Conservation (phyloP, 768 basidiomycete genomes). For the Amyloporia xantha region DNA sequence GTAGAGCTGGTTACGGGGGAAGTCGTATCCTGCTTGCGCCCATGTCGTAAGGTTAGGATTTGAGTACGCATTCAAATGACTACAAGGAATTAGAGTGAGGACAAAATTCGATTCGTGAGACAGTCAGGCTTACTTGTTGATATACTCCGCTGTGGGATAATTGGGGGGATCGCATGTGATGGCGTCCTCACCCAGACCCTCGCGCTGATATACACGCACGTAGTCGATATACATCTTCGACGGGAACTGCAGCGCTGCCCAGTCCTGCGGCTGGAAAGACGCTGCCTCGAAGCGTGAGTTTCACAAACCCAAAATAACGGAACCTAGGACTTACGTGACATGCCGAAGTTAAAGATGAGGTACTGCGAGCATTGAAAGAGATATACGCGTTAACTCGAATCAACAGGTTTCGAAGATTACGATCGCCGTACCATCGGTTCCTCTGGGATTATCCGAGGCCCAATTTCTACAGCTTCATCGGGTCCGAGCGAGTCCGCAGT, state of each 20-base stretch:
- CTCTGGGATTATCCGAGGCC: slow-evolving; percentile 66
- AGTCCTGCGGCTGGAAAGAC: slow-evolving; percentile 71
- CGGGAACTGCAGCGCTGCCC: slow-evolving; percentile 68
- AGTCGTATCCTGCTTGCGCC: slow-evolving; percentile 65
- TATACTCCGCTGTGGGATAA: slow-evolving; percentile 78
- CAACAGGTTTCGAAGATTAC: slow-evolving; percentile 1
- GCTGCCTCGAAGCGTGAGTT: slow-evolving; percentile 25
- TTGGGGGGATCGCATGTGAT: slow-evolving; percentile 75
- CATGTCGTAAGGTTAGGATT: slow-evolving; percentile 87
- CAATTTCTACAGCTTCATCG: slow-evolving; percentile 50
- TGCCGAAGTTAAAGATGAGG: slow-evolving; percentile 80
- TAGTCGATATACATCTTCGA: slow-evolving; percentile 83
- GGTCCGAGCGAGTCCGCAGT: slow-evolving; percentile 61
- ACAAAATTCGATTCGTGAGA: too few species aligned
- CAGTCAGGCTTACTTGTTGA: slow-evolving; percentile 41
- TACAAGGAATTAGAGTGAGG: too few species aligned
- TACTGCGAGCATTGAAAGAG: slow-evolving; percentile 46
- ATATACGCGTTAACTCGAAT: too few species aligned
- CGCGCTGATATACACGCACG: slow-evolving; percentile 79
- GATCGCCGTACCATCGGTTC: slow-evolving; percentile 92
- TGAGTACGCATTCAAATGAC: slow-evolving; percentile 53
- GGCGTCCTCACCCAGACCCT: slow-evolving; percentile 48
- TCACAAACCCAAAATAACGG: neutral
- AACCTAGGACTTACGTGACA: slow-evolving; percentile 43
- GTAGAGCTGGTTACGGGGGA: slow-evolving; percentile 57